Evolutionary conservation across 1,139 yeast species (phyloP).

Genomic region (Sugiyamaella castrensis): DNA sequence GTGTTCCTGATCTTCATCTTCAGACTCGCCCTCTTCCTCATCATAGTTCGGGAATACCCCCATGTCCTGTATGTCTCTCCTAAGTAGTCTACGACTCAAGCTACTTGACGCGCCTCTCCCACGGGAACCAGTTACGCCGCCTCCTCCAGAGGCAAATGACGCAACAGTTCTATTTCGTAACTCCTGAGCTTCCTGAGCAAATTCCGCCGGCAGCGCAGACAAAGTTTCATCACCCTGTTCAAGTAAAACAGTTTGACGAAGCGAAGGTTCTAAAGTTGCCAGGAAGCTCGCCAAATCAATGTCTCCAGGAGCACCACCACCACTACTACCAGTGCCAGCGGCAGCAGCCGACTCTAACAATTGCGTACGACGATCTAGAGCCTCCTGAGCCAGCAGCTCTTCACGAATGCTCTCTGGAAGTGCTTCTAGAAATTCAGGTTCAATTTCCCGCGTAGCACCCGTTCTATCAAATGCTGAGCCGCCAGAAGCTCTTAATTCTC

Average conservation of each 20-base stretch:
- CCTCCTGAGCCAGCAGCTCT: constrained; percentile 69
- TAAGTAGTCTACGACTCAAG: neutral
- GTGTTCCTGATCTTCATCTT: constrained; percentile 28
- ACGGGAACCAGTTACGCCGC: constrained; percentile 9
- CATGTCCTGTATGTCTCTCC: too few relatives aligned
- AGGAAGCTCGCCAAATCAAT: constrained; percentile 35
- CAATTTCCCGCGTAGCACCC: constrained; percentile 59
- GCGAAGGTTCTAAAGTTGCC: constrained; percentile 38
- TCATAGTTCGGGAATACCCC: too few relatives aligned
- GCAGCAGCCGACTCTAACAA: constrained; percentile 36
- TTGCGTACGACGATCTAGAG: constrained; percentile 26
- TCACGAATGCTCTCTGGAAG: constrained; percentile 72
- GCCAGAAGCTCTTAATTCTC: constrained; percentile 50
- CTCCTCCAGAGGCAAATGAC: constrained; percentile 16
- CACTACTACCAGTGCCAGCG: too few relatives aligned
- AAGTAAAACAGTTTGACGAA: constrained; percentile 36
- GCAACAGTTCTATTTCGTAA: constrained; percentile 29
- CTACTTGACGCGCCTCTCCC: constrained; percentile 8
- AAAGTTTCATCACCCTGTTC: constrained; percentile 38
- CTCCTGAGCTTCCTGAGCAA: constrained; percentile 37
- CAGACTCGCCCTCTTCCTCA: constrained; percentile 17
- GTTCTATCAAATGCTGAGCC: constrained; percentile 40
- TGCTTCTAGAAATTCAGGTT: constrained; percentile 78
- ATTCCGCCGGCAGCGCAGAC: constrained; percentile 33
- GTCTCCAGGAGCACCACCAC: constrained; percentile 26